Evolutionary conservation across 1,284 basidiomycete genomes (phyloP).

Genomic region (Boletus sp.): DNA sequence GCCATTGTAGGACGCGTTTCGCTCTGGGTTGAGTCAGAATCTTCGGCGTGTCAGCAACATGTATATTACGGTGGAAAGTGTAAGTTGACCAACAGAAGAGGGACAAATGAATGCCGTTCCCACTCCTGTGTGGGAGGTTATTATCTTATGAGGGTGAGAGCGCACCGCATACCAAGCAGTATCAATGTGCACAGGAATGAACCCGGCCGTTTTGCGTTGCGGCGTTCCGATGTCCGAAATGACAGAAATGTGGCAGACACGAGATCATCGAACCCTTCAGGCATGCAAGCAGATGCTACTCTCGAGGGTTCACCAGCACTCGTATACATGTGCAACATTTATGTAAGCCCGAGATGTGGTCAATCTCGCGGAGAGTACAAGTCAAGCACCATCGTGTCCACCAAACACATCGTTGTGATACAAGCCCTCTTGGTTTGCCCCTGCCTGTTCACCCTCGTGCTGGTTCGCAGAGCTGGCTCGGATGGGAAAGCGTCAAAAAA

Average conservation of each 20-base stretch:
- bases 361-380: neutral
- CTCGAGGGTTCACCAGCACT: neutral
- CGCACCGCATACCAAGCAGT: conserved; percentile 6
- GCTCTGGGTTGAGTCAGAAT: neutral
- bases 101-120: conserved; percentile 18
- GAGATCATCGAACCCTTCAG: conserved; percentile 15
- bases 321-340: conserved; percentile 3
- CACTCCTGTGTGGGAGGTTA: conserved; percentile 4
- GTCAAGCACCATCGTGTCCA: conserved; percentile 12
- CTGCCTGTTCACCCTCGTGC: conserved; percentile 14
- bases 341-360: conserved; percentile 10
- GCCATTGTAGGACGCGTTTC: conserved; percentile 53
- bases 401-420: conserved; percentile 13
- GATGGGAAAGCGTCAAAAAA: conserved; percentile 8
- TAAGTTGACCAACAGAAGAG: conserved; percentile 17
- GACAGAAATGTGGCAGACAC: conserved; percentile 27
- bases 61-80: conserved; percentile 11
- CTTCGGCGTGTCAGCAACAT: conserved; percentile 1
- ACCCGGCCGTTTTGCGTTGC: neutral
- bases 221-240: conserved; percentile 18
- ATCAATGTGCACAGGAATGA: conserved; percentile 18
- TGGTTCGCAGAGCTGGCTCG: conserved; percentile 5
- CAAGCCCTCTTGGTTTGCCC: conserved; percentile 2
- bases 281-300: neutral
- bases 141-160: conserved; percentile 2